Evolutionary conservation across 2,329 filamentous ascomycete genomes (phyloP).

Genomic region (Diaporthe vaccinii): DNA sequence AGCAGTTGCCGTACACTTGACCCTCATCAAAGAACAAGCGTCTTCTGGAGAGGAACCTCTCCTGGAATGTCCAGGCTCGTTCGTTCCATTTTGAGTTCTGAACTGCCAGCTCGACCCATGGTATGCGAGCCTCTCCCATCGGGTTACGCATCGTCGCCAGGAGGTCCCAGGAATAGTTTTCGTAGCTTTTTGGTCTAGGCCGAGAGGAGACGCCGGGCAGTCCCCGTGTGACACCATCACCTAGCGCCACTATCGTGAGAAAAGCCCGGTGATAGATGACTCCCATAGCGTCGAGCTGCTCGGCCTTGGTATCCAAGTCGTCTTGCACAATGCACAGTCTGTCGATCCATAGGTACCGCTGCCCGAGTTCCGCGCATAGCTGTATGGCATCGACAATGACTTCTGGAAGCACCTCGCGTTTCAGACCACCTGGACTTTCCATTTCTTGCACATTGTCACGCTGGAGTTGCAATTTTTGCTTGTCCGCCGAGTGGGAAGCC

Average conservation of each 20-base stretch:
- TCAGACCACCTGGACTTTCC: not conserved
- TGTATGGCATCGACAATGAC: not conserved
- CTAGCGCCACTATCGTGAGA: not conserved
- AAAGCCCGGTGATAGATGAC: not conserved
- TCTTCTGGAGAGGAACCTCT: not conserved
- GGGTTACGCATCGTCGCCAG: not conserved
- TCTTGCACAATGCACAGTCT: not conserved
- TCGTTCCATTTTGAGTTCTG: not conserved
- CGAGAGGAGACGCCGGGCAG: not conserved
- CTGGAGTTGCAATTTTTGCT: not conserved
- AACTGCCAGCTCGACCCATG: not conserved
- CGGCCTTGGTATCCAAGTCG: not conserved
- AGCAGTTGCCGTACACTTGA: not conserved
- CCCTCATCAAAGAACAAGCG: not conserved
- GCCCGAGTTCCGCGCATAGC: not conserved
- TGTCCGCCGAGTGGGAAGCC: not conserved
- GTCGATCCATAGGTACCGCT: not conserved
- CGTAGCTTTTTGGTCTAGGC: not conserved
- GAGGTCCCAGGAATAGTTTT: not conserved
- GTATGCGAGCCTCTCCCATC: not conserved
- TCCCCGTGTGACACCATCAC: not conserved
- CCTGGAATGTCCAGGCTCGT: not conserved
- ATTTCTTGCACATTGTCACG: not conserved
- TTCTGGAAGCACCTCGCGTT: not conserved
- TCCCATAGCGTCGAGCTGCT: not conserved